Evolutionary conservation across 257 asterid genomes (phyloP).

Genomic region (Jacaranda copaia): DNA sequence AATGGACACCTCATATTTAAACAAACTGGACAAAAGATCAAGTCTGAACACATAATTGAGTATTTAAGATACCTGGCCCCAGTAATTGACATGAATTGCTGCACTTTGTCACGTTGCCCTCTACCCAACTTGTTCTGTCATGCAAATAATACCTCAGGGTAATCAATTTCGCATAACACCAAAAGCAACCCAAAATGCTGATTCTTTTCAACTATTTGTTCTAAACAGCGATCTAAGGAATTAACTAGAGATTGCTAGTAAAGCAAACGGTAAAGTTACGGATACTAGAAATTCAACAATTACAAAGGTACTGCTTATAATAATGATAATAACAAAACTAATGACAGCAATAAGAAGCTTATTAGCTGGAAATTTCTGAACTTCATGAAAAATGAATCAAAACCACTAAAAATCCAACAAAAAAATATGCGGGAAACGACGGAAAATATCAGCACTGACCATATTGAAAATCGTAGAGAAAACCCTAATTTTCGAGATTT

Average conservation of each 20-base stretch:
- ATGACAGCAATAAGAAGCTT: slow-evolving; percentile 22
- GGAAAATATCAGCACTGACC: slow-evolving; percentile 42
- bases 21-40: neutral
- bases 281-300: slow-evolving; percentile 20
- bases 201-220: slow-evolving; percentile 3
- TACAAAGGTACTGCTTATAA: slow-evolving; percentile 18
- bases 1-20: neutral
- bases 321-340: slow-evolving; percentile 4
- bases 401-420: slow-evolving; percentile 11
- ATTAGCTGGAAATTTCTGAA: slow-evolving; percentile 16
- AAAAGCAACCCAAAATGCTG: neutral
- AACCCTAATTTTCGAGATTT: slow-evolving; percentile 38
- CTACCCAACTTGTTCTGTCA: slow-evolving; percentile 90
- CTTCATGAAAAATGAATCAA: slow-evolving; percentile 18
- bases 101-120: slow-evolving; percentile 95
- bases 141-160: slow-evolving; percentile 25
- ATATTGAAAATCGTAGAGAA: slow-evolving; percentile 45
- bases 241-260: slow-evolving; percentile 4
- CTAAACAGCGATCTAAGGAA: slow-evolving; percentile 18
- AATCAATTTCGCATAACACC: slow-evolving; percentile 34
- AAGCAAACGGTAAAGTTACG: slow-evolving; percentile 17
- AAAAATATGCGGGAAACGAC: neutral
- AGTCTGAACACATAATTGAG: slow-evolving; percentile 14
- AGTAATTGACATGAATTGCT: slow-evolving; percentile 91
- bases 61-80: slow-evolving; percentile 71